Conservation (phyloP, 2,329 filamentous ascomycete species). For the Colletotrichum liriopes region DNA sequence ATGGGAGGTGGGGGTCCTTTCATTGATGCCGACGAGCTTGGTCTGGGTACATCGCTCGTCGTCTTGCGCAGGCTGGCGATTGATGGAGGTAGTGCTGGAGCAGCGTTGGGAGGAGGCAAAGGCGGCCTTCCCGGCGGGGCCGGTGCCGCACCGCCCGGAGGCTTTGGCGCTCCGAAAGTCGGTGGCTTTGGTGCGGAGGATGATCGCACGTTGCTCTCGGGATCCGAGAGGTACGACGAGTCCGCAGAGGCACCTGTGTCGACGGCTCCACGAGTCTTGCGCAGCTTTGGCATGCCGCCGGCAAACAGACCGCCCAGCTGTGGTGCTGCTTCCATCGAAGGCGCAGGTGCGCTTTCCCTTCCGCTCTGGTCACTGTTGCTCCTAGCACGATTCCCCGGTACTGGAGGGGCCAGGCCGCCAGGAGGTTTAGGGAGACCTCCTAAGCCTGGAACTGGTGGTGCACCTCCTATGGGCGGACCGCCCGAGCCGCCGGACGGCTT, state of each 20-base stretch:
- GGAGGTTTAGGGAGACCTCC: slow-evolving; percentile 64
- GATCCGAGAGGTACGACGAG: slow-evolving; percentile 85
- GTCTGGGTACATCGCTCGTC: slow-evolving; percentile 65
- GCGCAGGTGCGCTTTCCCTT: slow-evolving; percentile 58
- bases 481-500: slow-evolving; percentile 68
- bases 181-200: slow-evolving; percentile 69
- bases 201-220: slow-evolving; percentile 69
- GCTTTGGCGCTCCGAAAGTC: slow-evolving; percentile 69
- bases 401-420: slow-evolving; percentile 79
- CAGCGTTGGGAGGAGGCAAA: slow-evolving; percentile 59
- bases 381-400: slow-evolving; percentile 79
- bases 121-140: slow-evolving; percentile 70
- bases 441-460: slow-evolving; percentile 84
- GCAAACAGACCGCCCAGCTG: slow-evolving; percentile 92
- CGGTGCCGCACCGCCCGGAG: slow-evolving; percentile 73
- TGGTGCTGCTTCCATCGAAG: slow-evolving; percentile 73
- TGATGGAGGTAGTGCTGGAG: slow-evolving; percentile 65
- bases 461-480: slow-evolving; percentile 78
- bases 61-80: slow-evolving; percentile 75
- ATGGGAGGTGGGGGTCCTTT: slow-evolving; percentile 84
- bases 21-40: slow-evolving; percentile 72
- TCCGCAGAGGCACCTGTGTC: slow-evolving; percentile 74
- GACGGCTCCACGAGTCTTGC: slow-evolving; percentile 86
- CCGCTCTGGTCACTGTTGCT: slow-evolving; percentile 86
- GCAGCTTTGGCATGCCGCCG: slow-evolving; percentile 95